A percentile compares a stretch with the other conserved stretches of the same genome.
Evolutionary conservation across 768 basidiomycete species (phyloP).

Genomic region (Lentinula detonsa): DNA sequence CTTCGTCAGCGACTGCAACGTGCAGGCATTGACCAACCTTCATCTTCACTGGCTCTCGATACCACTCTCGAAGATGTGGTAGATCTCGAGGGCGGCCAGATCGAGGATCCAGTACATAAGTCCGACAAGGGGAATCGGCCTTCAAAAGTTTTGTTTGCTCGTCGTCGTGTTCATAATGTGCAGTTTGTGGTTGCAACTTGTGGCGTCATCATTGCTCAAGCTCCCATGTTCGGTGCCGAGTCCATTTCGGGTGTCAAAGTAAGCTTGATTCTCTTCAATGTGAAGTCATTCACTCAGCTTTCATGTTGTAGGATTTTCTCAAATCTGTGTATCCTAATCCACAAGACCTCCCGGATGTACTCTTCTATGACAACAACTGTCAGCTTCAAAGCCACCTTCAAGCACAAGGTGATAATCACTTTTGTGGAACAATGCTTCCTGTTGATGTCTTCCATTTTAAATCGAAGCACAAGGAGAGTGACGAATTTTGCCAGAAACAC

Average conservation of each 20-base stretch:
- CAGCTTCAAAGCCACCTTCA: constrained; percentile 10
- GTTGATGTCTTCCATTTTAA: constrained; percentile 24
- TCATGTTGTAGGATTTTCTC: constrained; percentile 9
- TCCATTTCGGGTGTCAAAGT: constrained; percentile 15
- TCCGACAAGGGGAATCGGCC: constrained; percentile 14
- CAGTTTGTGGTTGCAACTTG: constrained; percentile 19
- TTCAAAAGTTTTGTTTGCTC: constrained; percentile 19
- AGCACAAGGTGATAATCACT: constrained; percentile 11
- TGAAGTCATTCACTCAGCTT: background rate
- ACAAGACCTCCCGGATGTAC: constrained; percentile 10
- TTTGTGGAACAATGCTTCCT: constrained; percentile 11
- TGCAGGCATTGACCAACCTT: constrained; percentile 1
- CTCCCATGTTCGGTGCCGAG: constrained; percentile 23
- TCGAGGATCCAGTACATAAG: constrained; percentile 7
- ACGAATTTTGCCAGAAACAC: constrained; percentile 16
- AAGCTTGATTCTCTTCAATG: constrained; percentile 4
- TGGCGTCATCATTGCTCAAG: constrained; percentile 20
- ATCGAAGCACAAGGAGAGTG: constrained; percentile 19
- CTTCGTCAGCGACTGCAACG: constrained; percentile 11
- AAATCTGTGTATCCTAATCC: constrained; percentile 16
- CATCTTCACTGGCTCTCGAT: too few relatives aligned
- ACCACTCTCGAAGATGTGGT: too few relatives aligned
- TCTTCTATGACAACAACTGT: constrained; percentile 22
- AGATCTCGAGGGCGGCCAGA: background rate
- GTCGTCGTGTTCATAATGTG: constrained; percentile 24